phyloP scores from a whole-genome alignment of 1,284 basidiomycete species.

The Dichomitus squalens region DNA sequence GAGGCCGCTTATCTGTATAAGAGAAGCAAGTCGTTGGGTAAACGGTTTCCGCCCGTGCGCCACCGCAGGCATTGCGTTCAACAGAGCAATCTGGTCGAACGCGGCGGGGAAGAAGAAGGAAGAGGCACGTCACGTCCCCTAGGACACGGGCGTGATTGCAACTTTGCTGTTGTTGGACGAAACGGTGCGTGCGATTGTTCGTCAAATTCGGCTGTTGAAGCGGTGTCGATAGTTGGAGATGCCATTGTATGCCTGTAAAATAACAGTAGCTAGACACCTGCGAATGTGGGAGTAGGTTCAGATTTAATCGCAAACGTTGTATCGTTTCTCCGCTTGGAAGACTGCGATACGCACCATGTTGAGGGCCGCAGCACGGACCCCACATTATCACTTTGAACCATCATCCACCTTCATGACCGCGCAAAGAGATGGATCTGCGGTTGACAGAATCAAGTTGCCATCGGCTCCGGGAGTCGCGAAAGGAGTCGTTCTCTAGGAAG shows the following conservation, averaged over 20 bases:
- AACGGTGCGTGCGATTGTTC: not conserved
- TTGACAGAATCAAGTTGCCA: too few species aligned
- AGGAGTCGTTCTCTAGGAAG: too few species aligned
- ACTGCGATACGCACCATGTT: too few species aligned
- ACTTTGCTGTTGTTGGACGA: not conserved
- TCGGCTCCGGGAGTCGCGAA: too few species aligned
- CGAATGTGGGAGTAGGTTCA: too few species aligned
- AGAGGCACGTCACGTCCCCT: not conserved
- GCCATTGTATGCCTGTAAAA: not conserved
- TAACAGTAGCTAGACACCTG: too few species aligned
- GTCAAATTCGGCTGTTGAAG: not conserved
- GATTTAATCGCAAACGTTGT: too few species aligned
- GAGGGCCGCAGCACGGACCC: too few species aligned
- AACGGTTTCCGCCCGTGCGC: conserved; percentile 2
- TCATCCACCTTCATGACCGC: too few species aligned
- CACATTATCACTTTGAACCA: too few species aligned
- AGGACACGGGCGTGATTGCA: not conserved
- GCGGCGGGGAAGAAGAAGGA: not conserved
- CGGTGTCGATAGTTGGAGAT: not conserved
- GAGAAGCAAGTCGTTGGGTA: conserved; percentile 7
- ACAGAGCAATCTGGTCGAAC: not conserved
- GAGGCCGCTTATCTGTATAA: conserved; percentile 22
- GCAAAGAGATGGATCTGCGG: too few species aligned
- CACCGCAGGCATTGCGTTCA: conserved; percentile 1
- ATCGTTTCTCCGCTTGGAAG: too few species aligned